Evolutionary conservation across 345 rosid genomes (phyloP).

Genomic region (Gossypium mustelinum): DNA sequence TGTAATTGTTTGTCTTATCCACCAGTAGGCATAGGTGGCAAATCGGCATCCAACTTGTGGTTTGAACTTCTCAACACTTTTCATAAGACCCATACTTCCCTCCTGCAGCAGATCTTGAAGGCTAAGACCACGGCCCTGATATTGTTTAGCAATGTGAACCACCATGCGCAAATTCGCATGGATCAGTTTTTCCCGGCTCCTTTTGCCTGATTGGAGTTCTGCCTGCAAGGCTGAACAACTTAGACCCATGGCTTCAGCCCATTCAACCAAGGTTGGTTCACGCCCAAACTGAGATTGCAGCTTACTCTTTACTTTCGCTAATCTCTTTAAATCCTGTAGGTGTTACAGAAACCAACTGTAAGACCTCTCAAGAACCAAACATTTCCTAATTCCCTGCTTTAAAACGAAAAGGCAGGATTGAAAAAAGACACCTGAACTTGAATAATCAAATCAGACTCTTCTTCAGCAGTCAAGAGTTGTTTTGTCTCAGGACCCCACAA

Average conservation of each 20-base stretch:
- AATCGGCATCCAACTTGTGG: conserved; percentile 81
- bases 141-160: conserved; percentile 78
- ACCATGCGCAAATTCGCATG: conserved; percentile 75
- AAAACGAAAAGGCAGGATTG: conserved; percentile 6
- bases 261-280: conserved; percentile 72
- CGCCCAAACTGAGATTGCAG: conserved; percentile 67
- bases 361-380: conserved; percentile 15
- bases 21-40: conserved; percentile 85
- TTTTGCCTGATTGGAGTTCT: conserved; percentile 55
- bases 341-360: conserved; percentile 13
- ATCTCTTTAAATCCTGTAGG: conserved; percentile 54
- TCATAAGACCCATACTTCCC: conserved; percentile 91
- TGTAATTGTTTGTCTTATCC: conserved; percentile 74
- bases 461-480: conserved; percentile 65
- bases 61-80: conserved; percentile 80
- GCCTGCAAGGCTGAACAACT: conserved; percentile 52
- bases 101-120: conserved; percentile 86
- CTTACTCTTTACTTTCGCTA: conserved; percentile 59
- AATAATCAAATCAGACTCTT: conserved; percentile 61
- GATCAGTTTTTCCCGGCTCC: conserved; percentile 66
- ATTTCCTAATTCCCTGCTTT: background rate
- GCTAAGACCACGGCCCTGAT: conserved; percentile 73
- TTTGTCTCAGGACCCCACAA: conserved; percentile 78
- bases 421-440: conserved; percentile 59
- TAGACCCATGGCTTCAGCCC: conserved; percentile 71